Conservation (phyloP, 192 early-diverging fungal genomes). For the Helicostylum pulchrum region DNA sequence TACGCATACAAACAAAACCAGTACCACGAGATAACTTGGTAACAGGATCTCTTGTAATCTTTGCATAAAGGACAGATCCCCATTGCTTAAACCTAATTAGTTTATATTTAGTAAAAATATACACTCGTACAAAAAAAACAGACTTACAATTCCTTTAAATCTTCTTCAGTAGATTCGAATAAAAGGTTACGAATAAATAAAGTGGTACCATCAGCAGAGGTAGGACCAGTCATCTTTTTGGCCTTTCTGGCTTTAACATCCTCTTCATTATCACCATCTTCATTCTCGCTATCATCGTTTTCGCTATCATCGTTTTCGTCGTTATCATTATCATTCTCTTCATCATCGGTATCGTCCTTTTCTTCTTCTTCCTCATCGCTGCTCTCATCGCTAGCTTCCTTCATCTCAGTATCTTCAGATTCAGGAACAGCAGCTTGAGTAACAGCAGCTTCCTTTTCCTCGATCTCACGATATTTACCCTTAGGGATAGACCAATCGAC, state of each 20-base stretch:
- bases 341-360: constrained; percentile 36
- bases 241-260: constrained; percentile 37
- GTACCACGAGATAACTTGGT: constrained; percentile 89
- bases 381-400: constrained; percentile 40
- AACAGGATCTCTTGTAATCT: constrained; percentile 77
- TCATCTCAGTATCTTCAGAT: constrained; percentile 34
- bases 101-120: background rate
- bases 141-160: constrained; percentile 52
- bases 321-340: constrained; percentile 30
- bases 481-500: constrained; percentile 86
- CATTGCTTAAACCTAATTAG: constrained; percentile 61
- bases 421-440: constrained; percentile 37
- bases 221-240: constrained; percentile 33
- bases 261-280: constrained; percentile 40
- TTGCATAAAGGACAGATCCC: constrained; percentile 76
- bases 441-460: constrained; percentile 42
- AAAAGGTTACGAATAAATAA: constrained; percentile 92
- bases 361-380: constrained; percentile 35
- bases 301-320: constrained; percentile 38
- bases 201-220: constrained; percentile 64
- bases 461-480: constrained; percentile 59
- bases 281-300: constrained; percentile 50
- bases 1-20: constrained; percentile 89
- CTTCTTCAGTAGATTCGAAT: constrained; percentile 87
- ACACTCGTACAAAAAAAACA: background rate